Percentiles rank a stretch among this genome's conserved stretches.
These are phyloP conservation scores for Panicum miliaceum DNA, from an alignment of 176 grass and related monocot genomes.

Conservation along the genomic window DNA sequence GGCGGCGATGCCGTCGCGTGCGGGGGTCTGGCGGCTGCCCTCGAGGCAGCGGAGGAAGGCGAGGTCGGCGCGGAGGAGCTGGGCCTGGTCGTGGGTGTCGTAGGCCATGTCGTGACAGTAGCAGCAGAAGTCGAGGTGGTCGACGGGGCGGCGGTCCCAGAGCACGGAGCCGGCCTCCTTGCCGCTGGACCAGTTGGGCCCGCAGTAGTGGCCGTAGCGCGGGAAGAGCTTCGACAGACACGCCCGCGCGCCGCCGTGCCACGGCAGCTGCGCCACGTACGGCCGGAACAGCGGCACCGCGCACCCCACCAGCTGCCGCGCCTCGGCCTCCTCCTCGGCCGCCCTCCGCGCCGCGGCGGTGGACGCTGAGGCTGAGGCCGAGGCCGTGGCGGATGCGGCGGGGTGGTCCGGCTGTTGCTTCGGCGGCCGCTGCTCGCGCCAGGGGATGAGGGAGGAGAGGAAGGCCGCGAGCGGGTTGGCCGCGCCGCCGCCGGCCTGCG, in stretches of 20 bases:
- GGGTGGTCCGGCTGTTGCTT: neutral
- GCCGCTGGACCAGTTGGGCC: conserved; percentile 97
- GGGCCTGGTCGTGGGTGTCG: conserved; percentile 89
- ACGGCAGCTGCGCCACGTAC: conserved; percentile 89
- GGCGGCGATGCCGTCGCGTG: conserved; percentile 61
- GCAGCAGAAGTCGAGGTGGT: conserved; percentile 98
- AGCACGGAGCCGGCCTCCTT: conserved; percentile 87
- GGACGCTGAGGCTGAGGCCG: conserved; percentile 5
- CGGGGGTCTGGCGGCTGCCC: conserved; percentile 63
- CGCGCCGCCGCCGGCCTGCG: neutral
- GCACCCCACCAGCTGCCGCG: conserved; percentile 61
- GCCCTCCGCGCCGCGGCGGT: neutral
- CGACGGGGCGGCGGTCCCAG: conserved; percentile 84
- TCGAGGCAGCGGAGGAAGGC: conserved; percentile 90
- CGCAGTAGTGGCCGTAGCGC: conserved; percentile 95
- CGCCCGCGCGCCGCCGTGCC: conserved; percentile 77
- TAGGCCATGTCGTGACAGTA: conserved; percentile 99
- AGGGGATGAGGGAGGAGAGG: conserved; percentile 46
- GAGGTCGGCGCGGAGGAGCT: conserved; percentile 89
- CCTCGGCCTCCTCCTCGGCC: conserved; percentile 26
- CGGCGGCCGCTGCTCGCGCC: neutral
- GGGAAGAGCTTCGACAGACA: conserved; percentile 87
- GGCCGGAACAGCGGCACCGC: conserved; percentile 84
- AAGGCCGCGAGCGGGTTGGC: conserved; percentile 43
- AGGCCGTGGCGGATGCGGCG: neutral